A percentile compares a stretch with the other conserved stretches of the same genome.
Conservation (phyloP, 108 stramenopile species). For the Mayamaea pseudoterrestris region DNA sequence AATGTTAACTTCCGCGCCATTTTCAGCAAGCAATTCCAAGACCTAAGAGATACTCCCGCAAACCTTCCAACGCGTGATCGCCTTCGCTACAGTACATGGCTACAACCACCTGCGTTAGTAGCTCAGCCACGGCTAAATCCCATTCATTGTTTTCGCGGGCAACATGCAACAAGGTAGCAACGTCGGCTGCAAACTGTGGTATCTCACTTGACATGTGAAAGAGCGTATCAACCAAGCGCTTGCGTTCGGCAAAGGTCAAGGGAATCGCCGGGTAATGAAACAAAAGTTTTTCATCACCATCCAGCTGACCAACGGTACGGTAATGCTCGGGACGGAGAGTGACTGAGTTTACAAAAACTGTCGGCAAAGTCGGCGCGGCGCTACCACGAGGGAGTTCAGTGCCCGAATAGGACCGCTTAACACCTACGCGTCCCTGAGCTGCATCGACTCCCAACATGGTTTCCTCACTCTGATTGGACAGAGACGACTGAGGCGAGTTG, state of each 20-base stretch:
- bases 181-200: slow-evolving; percentile 41
- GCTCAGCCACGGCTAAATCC: slow-evolving; percentile 70
- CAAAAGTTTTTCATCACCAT: slow-evolving; percentile 6
- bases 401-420: too few relatives aligned
- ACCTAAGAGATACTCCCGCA: slow-evolving; percentile 42
- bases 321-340: slow-evolving; percentile 61
- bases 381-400: too few relatives aligned
- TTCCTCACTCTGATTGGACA: slow-evolving; percentile 9
- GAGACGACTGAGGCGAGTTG: slow-evolving; percentile 18
- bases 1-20: too few relatives aligned
- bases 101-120: slow-evolving; percentile 64
- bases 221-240: slow-evolving; percentile 59
- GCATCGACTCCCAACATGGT: background rate
- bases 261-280: slow-evolving; percentile 59
- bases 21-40: slow-evolving; percentile 55
- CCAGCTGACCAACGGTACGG: slow-evolving; percentile 27
- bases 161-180: slow-evolving; percentile 34
- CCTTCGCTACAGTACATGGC: slow-evolving; percentile 47
- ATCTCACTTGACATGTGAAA: slow-evolving; percentile 44
- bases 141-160: slow-evolving; percentile 55
- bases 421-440: background rate
- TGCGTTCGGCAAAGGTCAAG: slow-evolving; percentile 54
- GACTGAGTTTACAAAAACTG: too few relatives aligned
- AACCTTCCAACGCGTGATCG: slow-evolving; percentile 52
- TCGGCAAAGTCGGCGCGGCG: too few relatives aligned